Evolutionary conservation across 2,329 filamentous ascomycete genomes (phyloP), one percentile per base, ranked within the genome.

Genomic region (Fusarium solani-melongenae): DNA sequence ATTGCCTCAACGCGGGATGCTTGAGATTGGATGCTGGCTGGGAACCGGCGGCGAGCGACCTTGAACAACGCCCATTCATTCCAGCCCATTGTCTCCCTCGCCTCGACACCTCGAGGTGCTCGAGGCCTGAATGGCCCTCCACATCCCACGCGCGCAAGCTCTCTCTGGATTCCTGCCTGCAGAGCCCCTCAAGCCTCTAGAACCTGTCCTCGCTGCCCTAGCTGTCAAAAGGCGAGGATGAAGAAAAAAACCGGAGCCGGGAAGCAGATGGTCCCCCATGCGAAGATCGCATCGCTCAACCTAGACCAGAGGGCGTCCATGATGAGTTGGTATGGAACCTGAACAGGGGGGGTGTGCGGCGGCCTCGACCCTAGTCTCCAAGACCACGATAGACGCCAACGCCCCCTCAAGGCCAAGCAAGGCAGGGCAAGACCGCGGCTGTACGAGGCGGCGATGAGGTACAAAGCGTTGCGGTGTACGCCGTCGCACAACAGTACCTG

Each of bases 201-300:
- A 59, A 39, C 62, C 41, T 63, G 63, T 33, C 71, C 71, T 74
- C 66, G 69, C 61, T 31, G 38, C 53, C 55, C 55, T 24, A 38
- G 41, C 38, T 57, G 38, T 59, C 56, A 41, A 66, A 63, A 41
- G 41, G 29, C 61, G 67, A 62, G 38, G 63, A 46, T 10, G 33
- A 31, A 56, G 68, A 76, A 69, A 71, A 75, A 77, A 73, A 76
- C 69, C 66, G 76, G 76, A 71, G 63, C 73, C 68, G 76, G 72
- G 66, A 74, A 77, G 71, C 65, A 67, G 66, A 69, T 64, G 66
- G 66, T 63, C 58, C 73, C 72, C 76, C 76, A 77, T 75, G 75
- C 67, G 73, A 78, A 78, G 76, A 78, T 78, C 76, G 72, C 63
- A 74, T 70, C 71, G 76, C 66, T 73, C 67, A 71, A 75, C 69